Evolutionary conservation across 2,329 filamentous ascomycete species (phyloP).

Genomic region (Incumbomyces lentus): DNA sequence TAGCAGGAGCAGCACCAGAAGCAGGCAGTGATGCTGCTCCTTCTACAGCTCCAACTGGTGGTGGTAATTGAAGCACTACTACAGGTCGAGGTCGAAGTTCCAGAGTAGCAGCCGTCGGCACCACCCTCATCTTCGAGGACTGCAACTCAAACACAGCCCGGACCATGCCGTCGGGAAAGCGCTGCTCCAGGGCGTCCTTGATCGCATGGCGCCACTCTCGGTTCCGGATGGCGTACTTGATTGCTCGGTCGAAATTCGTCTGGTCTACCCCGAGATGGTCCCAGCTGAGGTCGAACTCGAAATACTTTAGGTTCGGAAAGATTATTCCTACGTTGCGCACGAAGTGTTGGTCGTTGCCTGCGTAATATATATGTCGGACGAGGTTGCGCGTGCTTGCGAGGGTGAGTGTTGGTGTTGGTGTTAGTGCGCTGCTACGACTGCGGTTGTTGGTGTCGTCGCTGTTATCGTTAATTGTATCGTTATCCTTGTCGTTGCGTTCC

Average conservation of each 20-base stretch:
- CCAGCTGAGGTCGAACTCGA: slow-evolving; percentile 7
- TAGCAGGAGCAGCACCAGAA: too few species aligned
- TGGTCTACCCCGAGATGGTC: slow-evolving; percentile 4
- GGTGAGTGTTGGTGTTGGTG: background rate
- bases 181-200: slow-evolving; percentile 7
- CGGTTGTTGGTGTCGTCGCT: too few species aligned
- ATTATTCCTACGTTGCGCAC: background rate
- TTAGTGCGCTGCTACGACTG: too few species aligned
- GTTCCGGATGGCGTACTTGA: background rate
- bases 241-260: slow-evolving; percentile 4
- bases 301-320: slow-evolving; percentile 2
- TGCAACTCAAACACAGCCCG: background rate
- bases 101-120: too few species aligned
- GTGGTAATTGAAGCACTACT: too few species aligned
- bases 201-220: slow-evolving; percentile 5
- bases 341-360: background rate
- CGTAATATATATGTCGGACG: slow-evolving; percentile 3
- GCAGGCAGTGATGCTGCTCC: too few species aligned
- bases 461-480: too few species aligned
- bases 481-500: too few species aligned
- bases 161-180: slow-evolving; percentile 5
- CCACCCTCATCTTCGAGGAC: too few species aligned
- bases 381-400: slow-evolving; percentile 1
- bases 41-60: too few species aligned
- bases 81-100: too few species aligned